A percentile compares a stretch with the other conserved stretches of the same genome.
These are phyloP conservation scores for Claviceps sp. DNA, from an alignment of 2,329 filamentous ascomycete genomes.

Conservation along the genomic window DNA sequence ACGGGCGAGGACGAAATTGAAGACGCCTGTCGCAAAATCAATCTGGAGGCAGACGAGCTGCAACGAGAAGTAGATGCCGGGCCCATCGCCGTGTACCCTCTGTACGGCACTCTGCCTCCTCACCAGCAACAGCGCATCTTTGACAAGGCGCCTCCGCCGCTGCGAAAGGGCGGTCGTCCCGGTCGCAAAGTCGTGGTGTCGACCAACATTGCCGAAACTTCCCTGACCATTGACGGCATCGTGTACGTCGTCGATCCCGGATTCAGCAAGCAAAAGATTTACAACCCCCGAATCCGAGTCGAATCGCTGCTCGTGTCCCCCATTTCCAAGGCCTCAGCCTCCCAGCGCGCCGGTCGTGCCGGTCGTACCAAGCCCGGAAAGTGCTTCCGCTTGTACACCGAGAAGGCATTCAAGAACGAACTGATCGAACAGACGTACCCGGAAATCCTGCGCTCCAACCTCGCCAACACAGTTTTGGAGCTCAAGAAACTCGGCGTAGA, in stretches of 20 bases:
- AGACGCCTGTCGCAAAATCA: slow-evolving; percentile 86
- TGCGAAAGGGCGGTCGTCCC: slow-evolving; percentile 62
- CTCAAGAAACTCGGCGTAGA: slow-evolving; percentile 94
- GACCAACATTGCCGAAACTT: slow-evolving; percentile 97
- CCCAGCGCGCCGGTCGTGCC: slow-evolving; percentile 95
- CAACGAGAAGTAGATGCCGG: slow-evolving; percentile 82
- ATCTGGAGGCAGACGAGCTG: slow-evolving; percentile 82
- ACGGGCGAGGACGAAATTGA: slow-evolving; percentile 99
- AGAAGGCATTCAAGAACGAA: slow-evolving; percentile 92
- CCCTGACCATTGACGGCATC: slow-evolving; percentile 94
- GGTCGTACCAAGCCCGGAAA: slow-evolving; percentile 97
- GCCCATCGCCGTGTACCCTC: slow-evolving; percentile 77
- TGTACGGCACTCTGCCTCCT: slow-evolving; percentile 88
- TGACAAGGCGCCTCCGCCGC: slow-evolving; percentile 65
- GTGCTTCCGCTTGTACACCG: slow-evolving; percentile 94
- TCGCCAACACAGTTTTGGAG: slow-evolving; percentile 89
- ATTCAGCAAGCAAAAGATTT: slow-evolving; percentile 99
- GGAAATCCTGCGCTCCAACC: slow-evolving; percentile 86
- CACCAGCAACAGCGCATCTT: slow-evolving; percentile 93
- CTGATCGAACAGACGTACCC: slow-evolving; percentile 95
- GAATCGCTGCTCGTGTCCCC: slow-evolving; percentile 95
- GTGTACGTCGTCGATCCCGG: slow-evolving; percentile 98
- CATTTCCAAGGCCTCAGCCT: slow-evolving; percentile 93
- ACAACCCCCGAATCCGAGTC: slow-evolving; percentile 91
- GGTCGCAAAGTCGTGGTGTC: slow-evolving; percentile 91